Conservation (phyloP, 306 rosid genomes). For the Prunus mume region DNA sequence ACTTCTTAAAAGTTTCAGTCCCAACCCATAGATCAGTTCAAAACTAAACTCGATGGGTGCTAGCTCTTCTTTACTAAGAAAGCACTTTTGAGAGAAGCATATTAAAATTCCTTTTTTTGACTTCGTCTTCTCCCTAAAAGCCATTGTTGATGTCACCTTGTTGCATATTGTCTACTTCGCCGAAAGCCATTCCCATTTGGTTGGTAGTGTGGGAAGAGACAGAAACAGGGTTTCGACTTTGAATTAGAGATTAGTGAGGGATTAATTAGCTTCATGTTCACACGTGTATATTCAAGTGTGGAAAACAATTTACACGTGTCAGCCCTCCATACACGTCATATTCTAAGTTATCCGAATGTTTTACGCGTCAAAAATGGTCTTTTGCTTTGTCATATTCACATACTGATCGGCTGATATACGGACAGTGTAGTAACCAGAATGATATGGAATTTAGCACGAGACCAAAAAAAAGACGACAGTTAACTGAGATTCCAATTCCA, state of each 20-base stretch:
- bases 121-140: background rate
- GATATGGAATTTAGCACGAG: background rate
- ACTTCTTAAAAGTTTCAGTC: conserved; percentile 5
- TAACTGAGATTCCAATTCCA: background rate
- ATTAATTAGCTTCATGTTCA: background rate
- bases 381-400: background rate
- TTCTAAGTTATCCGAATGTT: background rate
- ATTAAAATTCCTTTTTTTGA: background rate
- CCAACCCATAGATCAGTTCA: background rate
- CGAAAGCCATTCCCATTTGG: conserved; percentile 9
- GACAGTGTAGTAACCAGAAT: background rate
- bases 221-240: background rate
- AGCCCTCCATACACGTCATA: background rate
- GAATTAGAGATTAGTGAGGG: background rate
- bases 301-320: background rate
- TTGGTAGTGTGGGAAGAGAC: background rate
- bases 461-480: background rate
- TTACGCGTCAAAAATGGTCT: background rate
- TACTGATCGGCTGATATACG: background rate
- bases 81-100: background rate
- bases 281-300: background rate
- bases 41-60: background rate
- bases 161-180: background rate
- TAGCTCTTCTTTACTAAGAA: background rate
- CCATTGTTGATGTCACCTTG: background rate